Evolutionary conservation across 2,329 filamentous ascomycete genomes (phyloP).

Genomic region (Pseudogymnoascus sp.): DNA sequence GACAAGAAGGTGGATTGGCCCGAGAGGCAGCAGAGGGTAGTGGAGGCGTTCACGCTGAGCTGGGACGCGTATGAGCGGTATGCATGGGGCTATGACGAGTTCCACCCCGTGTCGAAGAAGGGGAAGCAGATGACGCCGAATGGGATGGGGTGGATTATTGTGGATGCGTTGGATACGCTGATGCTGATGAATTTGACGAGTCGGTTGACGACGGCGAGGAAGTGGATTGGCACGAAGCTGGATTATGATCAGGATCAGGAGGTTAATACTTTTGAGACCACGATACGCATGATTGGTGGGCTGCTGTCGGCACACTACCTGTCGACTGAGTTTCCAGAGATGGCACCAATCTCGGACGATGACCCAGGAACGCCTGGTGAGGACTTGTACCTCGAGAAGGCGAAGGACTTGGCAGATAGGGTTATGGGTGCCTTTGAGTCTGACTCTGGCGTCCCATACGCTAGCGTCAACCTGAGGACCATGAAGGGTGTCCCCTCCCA

Average conservation of each 20-base stretch:
- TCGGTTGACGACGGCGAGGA: constrained; percentile 70
- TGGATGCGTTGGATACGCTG: constrained; percentile 90
- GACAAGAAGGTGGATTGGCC: constrained; percentile 62
- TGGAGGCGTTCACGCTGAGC: constrained; percentile 81
- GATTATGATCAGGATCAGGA: constrained; percentile 89
- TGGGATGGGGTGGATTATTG: constrained; percentile 95
- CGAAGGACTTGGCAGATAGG: constrained; percentile 82
- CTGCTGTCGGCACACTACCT: constrained; percentile 90
- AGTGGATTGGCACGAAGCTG: constrained; percentile 77
- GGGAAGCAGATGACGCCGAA: constrained; percentile 78
- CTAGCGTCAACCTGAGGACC: constrained; percentile 79
- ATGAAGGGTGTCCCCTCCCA: constrained; percentile 72
- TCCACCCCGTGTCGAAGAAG: constrained; percentile 69
- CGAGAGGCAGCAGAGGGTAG: constrained; percentile 68
- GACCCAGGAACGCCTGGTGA: constrained; percentile 67
- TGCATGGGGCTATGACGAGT: constrained; percentile 91
- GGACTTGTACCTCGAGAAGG: constrained; percentile 93
- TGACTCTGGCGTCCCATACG: constrained; percentile 75
- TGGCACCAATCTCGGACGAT: constrained; percentile 65
- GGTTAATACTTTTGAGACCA: constrained; percentile 96
- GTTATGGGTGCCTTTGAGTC: constrained; percentile 83
- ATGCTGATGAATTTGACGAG: constrained; percentile 97
- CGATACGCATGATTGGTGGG: constrained; percentile 93
- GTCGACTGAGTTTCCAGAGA: constrained; percentile 70
- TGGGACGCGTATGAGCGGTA: constrained; percentile 91